Evolutionary conservation across 331 rosid species (phyloP).

Genomic region (Telfairia occidentalis): DNA sequence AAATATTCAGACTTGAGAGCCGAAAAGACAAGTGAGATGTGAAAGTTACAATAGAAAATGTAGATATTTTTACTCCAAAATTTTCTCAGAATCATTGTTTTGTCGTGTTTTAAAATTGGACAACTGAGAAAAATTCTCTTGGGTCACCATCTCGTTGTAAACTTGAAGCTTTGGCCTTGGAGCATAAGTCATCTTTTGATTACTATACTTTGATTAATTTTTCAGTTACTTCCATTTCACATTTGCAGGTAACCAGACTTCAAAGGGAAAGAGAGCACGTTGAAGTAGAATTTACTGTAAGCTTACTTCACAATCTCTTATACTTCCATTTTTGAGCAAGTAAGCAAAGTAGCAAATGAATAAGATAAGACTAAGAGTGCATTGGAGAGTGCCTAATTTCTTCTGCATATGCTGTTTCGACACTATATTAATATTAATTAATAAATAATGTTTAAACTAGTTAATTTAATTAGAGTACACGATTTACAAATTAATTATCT

Average conservation of each 20-base stretch:
- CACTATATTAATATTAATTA: not conserved
- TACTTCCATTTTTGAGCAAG: not conserved
- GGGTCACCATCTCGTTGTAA: not conserved
- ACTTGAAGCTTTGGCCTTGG: not conserved
- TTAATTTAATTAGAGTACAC: not conserved
- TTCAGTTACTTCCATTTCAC: not conserved
- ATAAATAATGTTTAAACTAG: not conserved
- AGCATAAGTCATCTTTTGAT: not conserved
- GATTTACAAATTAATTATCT: not conserved
- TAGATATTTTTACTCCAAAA: not conserved
- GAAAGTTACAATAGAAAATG: not conserved
- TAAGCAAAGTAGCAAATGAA: not conserved
- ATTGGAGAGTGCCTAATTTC: not conserved
- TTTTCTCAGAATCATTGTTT: not conserved
- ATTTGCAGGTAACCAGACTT: slow-evolving; percentile 34
- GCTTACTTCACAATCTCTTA: slow-evolving; percentile 10
- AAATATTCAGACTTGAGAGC: not conserved
- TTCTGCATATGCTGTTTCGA: not conserved
- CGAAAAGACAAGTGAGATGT: not conserved
- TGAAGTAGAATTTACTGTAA: slow-evolving; percentile 43
- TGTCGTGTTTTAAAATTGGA: not conserved
- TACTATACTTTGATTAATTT: not conserved
- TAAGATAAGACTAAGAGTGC: not conserved
- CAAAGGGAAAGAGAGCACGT: slow-evolving; percentile 39
- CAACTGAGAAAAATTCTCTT: not conserved